Conservation (phyloP, 768 basidiomycete species). For the Russula dissimulans region DNA sequence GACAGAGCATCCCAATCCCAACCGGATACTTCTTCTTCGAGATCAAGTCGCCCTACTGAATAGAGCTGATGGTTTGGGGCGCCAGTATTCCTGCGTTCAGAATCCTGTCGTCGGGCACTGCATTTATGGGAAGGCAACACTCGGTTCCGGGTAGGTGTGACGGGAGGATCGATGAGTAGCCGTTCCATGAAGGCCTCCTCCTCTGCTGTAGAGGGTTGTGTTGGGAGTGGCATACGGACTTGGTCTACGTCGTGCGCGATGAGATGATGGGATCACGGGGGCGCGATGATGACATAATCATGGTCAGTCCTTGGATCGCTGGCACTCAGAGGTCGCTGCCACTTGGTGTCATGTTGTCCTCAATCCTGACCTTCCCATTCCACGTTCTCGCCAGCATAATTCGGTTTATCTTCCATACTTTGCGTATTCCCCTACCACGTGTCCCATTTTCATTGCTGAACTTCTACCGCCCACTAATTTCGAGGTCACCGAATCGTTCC, state of each 20-base stretch:
- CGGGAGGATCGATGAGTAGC: conserved; percentile 35
- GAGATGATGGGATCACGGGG: neutral
- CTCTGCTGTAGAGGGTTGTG: conserved; percentile 31
- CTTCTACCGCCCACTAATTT: conserved; percentile 34
- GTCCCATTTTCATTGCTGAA: conserved; percentile 40
- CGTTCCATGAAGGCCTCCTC: conserved; percentile 53
- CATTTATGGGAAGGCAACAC: conserved; percentile 2
- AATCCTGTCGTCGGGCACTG: neutral
- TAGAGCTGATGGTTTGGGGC: neutral
- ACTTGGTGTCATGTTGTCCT: conserved; percentile 3
- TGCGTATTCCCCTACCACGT: conserved; percentile 57
- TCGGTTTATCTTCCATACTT: conserved; percentile 53
- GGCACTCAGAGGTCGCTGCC: neutral
- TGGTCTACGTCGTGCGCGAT: too few relatives aligned
- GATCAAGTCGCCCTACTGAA: conserved; percentile 9
- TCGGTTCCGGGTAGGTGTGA: conserved; percentile 18
- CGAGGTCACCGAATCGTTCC: conserved; percentile 25
- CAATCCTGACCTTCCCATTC: conserved; percentile 50
- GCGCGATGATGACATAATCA: conserved; percentile 11
- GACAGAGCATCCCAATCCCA: conserved; percentile 20
- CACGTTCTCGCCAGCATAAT: conserved; percentile 50
- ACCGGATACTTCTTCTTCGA: conserved; percentile 5
- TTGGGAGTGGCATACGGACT: conserved; percentile 28
- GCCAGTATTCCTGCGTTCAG: neutral
- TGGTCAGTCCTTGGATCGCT: neutral